A percentile compares a stretch with the other conserved stretches of the same genome.
phyloP scores from a whole-genome alignment of 2,329 filamentous ascomycete species.

The Aureobasidium uvarum region DNA sequence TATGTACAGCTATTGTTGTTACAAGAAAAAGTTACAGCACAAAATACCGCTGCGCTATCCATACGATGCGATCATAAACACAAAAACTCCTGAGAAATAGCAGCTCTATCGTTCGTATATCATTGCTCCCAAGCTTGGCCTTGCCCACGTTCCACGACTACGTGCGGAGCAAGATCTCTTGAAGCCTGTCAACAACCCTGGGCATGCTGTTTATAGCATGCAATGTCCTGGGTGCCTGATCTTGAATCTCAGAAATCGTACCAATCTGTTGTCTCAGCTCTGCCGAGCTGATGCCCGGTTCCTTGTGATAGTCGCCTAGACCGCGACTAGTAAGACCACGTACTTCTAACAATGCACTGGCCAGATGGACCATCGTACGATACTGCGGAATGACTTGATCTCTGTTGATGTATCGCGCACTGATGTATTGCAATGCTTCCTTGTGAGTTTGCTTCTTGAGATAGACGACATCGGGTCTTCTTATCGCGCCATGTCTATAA shows the following conservation, averaged over 20 bases:
- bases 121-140: neutral
- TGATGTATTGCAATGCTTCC: slow-evolving; percentile 36
- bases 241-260: slow-evolving; percentile 36
- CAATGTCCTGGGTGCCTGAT: slow-evolving; percentile 42
- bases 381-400: slow-evolving; percentile 43
- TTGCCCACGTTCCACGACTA: neutral
- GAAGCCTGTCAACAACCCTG: slow-evolving; percentile 33
- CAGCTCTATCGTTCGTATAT: slow-evolving; percentile 10
- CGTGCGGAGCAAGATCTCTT: neutral
- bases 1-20: slow-evolving; percentile 20
- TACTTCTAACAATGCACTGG: slow-evolving; percentile 40
- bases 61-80: neutral
- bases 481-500: slow-evolving; percentile 26
- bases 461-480: slow-evolving; percentile 32
- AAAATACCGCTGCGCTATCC: neutral
- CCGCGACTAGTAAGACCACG: slow-evolving; percentile 39
- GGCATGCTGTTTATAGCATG: slow-evolving; percentile 49
- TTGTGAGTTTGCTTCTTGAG: slow-evolving; percentile 32
- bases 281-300: slow-evolving; percentile 31
- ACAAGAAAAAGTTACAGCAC: neutral
- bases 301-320: slow-evolving; percentile 34
- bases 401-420: slow-evolving; percentile 32
- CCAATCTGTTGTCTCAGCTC: slow-evolving; percentile 35
- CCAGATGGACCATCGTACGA: slow-evolving; percentile 46
- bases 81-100: slow-evolving; percentile 2